Percentiles rank a stretch among this genome's conserved stretches.
Conservation (phyloP, 257 asterid genomes). For the Solanum chaucha region DNA sequence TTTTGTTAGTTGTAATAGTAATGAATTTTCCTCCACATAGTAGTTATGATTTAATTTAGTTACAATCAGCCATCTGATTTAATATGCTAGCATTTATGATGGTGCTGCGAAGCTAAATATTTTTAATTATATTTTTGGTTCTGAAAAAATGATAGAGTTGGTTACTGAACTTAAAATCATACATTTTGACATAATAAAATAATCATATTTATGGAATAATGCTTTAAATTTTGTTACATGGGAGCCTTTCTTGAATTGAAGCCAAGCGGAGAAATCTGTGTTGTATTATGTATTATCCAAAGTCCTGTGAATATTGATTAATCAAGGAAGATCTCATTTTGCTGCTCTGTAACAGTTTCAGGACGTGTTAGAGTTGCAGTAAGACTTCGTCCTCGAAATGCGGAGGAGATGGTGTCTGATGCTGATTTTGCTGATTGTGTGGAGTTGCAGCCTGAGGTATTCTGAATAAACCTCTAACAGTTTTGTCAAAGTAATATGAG, state of each 20-base stretch:
- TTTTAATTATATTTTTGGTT: neutral
- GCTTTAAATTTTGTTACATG: neutral
- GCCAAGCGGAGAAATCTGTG: neutral
- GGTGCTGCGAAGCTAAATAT: neutral
- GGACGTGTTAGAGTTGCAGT: constrained; percentile 89
- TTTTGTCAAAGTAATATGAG: neutral
- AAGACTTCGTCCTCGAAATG: constrained; percentile 72
- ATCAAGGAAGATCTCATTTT: neutral
- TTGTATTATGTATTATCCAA: constrained; percentile 1
- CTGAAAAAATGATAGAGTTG: neutral
- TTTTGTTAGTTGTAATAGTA: neutral
- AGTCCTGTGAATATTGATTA: neutral
- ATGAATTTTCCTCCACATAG: neutral
- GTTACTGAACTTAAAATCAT: neutral
- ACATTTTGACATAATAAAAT: neutral
- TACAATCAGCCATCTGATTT: neutral
- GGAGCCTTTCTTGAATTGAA: neutral
- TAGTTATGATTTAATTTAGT: neutral
- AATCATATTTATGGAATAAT: neutral
- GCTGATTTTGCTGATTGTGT: constrained; percentile 89
- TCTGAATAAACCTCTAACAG: neutral
- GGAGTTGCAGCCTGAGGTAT: constrained; percentile 92
- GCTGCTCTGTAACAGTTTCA: constrained; percentile 32
- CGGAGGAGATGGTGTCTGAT: constrained; percentile 72
- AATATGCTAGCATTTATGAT: neutral